Evolutionary conservation across 2,329 filamentous ascomycete species (phyloP), one percentile per base, ranked within the genome.

Genomic region (Neocucurbitaria cava): DNA sequence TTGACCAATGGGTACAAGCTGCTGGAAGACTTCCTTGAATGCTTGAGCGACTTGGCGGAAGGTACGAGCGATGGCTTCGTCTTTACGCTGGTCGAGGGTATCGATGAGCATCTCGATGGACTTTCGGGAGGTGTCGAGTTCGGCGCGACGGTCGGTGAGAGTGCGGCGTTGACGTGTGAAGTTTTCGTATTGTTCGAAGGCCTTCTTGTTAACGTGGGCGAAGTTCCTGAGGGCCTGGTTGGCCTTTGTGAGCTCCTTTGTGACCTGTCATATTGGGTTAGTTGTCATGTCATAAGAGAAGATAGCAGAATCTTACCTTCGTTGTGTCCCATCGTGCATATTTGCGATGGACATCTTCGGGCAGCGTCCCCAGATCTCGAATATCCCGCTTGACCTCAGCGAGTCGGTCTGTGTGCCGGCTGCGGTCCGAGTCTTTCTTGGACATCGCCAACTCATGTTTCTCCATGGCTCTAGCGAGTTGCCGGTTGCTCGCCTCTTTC

Each of bases 201-300:
- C 95, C 79, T 99, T 98, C 80, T 98, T 99, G 85, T 99, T 99
- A 79, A 99, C 93, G 69, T 97, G 92, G 50, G 92, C 92, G 79
- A 95, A 98, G 74, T 97, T 96, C 79, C 98, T 98, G 49, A 98
- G 82, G 0, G 90, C 88, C 66, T 96, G 91, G 60, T 96, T 96
- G 69, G 94, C 92, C 70, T 93, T 96, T 78, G 95, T 92, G 21
- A 98, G 85, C 52, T 89, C 48, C 83, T 82, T 49, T 71, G 77
- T 64, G 73, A 53, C 61, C 62, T 68, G 33, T 5, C 41, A 5
- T 64, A 58, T 6, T 69, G 60, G 38, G 57, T 62, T 56, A 67
- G 55, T 42, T 36, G 23, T 21, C 61, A 24, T 17, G 23, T 1
- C 2, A 2, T 30, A 44, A 54, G 54, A 10, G 7, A 4, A 17